These are phyloP conservation scores for Nowakowskiella sp. DNA, from an alignment of 192 early-diverging fungal genomes.

Conservation along the genomic window DNA sequence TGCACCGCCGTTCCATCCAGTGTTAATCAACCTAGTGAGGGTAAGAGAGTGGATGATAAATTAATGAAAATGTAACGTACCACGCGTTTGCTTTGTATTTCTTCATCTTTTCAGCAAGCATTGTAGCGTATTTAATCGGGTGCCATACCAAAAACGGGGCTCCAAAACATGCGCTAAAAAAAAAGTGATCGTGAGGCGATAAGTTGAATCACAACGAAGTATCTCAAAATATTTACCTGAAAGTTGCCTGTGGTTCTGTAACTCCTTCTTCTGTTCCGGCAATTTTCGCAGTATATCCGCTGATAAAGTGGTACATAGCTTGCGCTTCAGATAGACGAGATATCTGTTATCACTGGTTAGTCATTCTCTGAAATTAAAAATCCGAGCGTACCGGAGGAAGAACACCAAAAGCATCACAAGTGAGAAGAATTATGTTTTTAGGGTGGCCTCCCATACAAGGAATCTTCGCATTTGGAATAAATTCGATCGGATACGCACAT, in stretches of 20 bases:
- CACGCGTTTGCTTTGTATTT: conserved; percentile 79
- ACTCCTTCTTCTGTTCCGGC: conserved; percentile 95
- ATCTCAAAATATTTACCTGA: too few species aligned
- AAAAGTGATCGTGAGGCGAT: conserved; percentile 37
- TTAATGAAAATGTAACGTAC: conserved; percentile 81
- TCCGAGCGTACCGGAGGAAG: conserved; percentile 65
- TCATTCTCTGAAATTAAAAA: background rate
- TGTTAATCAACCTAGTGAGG: conserved; percentile 93
- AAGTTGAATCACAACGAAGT: too few species aligned
- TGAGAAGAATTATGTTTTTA: conserved; percentile 91
- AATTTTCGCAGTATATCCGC: conserved; percentile 96
- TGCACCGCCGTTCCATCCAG: conserved; percentile 91
- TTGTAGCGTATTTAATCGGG: conserved; percentile 89
- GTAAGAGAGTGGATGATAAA: too few species aligned
- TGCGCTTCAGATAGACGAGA: conserved; percentile 79
- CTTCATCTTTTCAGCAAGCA: conserved; percentile 94
- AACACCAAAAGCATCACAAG: conserved; percentile 95
- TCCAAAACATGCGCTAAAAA: conserved; percentile 71
- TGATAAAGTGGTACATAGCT: conserved; percentile 96
- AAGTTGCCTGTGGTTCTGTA: conserved; percentile 84
- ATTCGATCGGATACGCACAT: conserved; percentile 90
- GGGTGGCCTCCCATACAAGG: conserved; percentile 88
- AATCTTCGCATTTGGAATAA: conserved; percentile 86
- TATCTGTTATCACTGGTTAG: conserved; percentile 9
- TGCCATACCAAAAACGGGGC: conserved; percentile 97